Percentiles rank a stretch among this genome's conserved stretches.
These are phyloP conservation scores for Entophlyctis helioformis DNA, from an alignment of 192 early-diverging fungal genomes.

Conservation along the genomic window DNA sequence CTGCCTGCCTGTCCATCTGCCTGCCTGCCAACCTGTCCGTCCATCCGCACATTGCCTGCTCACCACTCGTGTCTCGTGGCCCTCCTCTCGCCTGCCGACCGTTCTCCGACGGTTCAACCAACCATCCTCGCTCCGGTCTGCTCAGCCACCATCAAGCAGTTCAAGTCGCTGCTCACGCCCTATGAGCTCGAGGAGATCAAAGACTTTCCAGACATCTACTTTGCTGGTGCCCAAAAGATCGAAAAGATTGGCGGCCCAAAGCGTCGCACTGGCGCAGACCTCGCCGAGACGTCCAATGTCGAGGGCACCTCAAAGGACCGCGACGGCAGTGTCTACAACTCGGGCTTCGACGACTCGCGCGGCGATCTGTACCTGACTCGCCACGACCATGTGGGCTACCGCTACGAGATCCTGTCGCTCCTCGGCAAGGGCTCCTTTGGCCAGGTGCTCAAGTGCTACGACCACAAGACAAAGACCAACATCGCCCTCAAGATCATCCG, in stretches of 20 bases:
- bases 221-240: conserved; percentile 59
- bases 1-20: too few species aligned
- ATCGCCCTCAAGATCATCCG: conserved; percentile 92
- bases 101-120: too few species aligned
- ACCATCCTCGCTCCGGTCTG: not conserved
- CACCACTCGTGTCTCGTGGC: too few species aligned
- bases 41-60: too few species aligned
- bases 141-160: conserved; percentile 26
- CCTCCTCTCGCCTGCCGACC: too few species aligned
- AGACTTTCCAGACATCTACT: conserved; percentile 74
- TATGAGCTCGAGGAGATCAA: conserved; percentile 84
- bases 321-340: conserved; percentile 24
- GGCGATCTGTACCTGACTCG: conserved; percentile 82
- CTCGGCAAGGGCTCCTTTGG: conserved; percentile 95
- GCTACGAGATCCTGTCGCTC: conserved; percentile 84
- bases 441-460: conserved; percentile 85
- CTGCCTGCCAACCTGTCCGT: too few species aligned
- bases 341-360: conserved; percentile 78
- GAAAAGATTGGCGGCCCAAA: conserved; percentile 50
- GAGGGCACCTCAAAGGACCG: conserved; percentile 23
- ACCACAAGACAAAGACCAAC: conserved; percentile 78
- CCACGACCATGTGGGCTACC: conserved; percentile 85
- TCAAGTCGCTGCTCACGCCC: conserved; percentile 46
- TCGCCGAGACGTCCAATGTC: conserved; percentile 45
- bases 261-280: conserved; percentile 44